Evolutionary conservation across 305 asterid genomes (phyloP).

Genomic region (Plantago lanceolata): DNA sequence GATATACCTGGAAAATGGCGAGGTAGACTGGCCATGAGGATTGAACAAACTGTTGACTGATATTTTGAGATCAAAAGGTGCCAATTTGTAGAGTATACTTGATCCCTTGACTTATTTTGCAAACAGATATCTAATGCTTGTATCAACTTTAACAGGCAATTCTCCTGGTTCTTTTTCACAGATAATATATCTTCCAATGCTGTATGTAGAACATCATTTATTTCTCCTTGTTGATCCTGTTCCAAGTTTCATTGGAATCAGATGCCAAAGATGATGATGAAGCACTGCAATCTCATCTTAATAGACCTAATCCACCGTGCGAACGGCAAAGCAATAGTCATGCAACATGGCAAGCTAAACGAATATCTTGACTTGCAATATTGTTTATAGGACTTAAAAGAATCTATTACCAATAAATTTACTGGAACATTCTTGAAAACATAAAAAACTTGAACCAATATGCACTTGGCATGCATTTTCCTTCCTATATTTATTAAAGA

Average conservation of each 20-base stretch:
- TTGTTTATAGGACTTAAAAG: neutral
- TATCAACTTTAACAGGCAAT: constrained; percentile 59
- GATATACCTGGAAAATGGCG: constrained; percentile 74
- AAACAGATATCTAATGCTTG: constrained; percentile 51
- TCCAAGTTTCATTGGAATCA: constrained; percentile 27
- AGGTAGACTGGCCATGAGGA: constrained; percentile 86
- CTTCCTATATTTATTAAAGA: neutral
- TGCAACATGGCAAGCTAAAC: constrained; percentile 1
- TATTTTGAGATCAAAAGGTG: constrained; percentile 59
- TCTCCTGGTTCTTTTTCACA: constrained; percentile 68
- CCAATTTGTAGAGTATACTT: constrained; percentile 30
- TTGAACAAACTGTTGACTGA: constrained; percentile 61
- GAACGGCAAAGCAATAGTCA: neutral
- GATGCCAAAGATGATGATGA: constrained; percentile 9
- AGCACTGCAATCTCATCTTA: constrained; percentile 16
- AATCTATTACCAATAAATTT: constrained; percentile 7
- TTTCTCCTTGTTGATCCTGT: constrained; percentile 56
- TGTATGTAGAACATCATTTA: constrained; percentile 58
- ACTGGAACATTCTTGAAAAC: neutral
- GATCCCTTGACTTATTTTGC: constrained; percentile 37
- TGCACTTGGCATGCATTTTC: constrained; percentile 1
- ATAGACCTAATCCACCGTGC: constrained; percentile 10
- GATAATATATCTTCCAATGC: constrained; percentile 79
- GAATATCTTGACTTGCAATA: neutral
- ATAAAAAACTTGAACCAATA: neutral